Evolutionary conservation across 2,329 filamentous ascomycete species (phyloP).

Genomic region (Scorias spongiosa): DNA sequence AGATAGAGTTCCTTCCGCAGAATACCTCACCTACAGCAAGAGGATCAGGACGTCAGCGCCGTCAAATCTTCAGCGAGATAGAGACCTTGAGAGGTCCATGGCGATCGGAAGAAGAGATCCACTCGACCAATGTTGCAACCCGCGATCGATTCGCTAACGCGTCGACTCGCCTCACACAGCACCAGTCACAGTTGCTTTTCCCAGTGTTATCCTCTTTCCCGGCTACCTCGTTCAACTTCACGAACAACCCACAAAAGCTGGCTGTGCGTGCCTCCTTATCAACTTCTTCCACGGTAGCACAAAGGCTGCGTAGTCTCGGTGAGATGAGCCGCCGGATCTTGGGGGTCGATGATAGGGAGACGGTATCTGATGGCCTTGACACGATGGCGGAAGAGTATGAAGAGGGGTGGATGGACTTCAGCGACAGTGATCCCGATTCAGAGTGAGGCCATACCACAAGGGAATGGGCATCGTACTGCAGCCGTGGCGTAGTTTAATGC

Average conservation of each 20-base stretch:
- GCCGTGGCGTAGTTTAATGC: no score
- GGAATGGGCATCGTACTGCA: no score
- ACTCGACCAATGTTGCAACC: conserved; percentile 16
- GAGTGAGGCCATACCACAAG: not conserved
- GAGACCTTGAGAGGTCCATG: conserved; percentile 26
- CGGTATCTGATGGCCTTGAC: conserved; percentile 63
- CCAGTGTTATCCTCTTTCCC: conserved; percentile 59
- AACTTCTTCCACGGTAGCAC: conserved; percentile 59
- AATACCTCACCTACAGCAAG: not conserved
- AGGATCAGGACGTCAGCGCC: conserved; percentile 2
- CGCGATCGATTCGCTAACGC: conserved; percentile 19
- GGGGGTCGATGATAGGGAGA: conserved; percentile 65
- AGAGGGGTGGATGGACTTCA: conserved; percentile 61
- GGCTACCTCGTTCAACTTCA: conserved; percentile 6
- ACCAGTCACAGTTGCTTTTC: conserved; percentile 44
- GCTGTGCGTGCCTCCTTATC: conserved; percentile 43
- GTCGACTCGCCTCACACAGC: conserved; percentile 10
- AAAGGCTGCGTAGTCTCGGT: conserved; percentile 51
- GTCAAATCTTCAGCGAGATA: conserved; percentile 26
- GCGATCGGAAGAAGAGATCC: conserved; percentile 17
- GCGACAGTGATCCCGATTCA: not conserved
- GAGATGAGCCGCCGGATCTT: conserved; percentile 36
- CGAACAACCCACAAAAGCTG: conserved; percentile 23
- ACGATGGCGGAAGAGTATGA: conserved; percentile 79
- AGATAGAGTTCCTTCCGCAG: not conserved